Evolutionary conservation across 495 filamentous ascomycete genomes (phyloP), one percentile per base, ranked within the genome.

Genomic region (Tuber magnatum): DNA sequence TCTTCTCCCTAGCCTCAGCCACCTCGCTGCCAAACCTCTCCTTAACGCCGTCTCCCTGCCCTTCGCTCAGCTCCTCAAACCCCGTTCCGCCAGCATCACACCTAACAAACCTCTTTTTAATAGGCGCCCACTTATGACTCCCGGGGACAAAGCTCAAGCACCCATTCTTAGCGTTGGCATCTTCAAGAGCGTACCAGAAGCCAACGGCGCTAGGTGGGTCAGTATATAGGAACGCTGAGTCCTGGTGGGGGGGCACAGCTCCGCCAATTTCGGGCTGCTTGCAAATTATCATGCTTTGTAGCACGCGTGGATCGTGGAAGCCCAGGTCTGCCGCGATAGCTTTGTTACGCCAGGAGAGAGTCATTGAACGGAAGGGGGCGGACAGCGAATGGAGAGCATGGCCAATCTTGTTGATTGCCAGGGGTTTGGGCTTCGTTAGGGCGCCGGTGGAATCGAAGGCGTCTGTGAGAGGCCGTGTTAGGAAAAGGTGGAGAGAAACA

Each of bases 241-340:
- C 95, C 83, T 96, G 94, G 83, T 99, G 95, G 24, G 92, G 87
- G 3, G 89, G 92, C 51, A 97, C 95, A 0, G 90, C 89, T 24
- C 92, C 95, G 38, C 95, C 95, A 48, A 99, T 98, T 83, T 94
- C 92, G 12, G 95, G 94, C 84, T 97, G 95, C 83, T 99, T 99
- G 88, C 93, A 97, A 77, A 99, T 99, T 12, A 97, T 87, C 95
- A 99, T 99, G 80, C 91, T 94, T 86, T 99, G 95, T 75, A 99
- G 86, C 1, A 92, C 87, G 48, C 86, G 84, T 0, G 95, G 93
- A 81, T 95, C 90, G 0, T 73, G 74, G 84, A 97, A 97, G 1
- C 90, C 89, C 20, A 99, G 84, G 2, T 86, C 87, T 24, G 84
- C 84, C 10, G 94, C 93, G 39, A 99, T 90, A 22, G 86, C 87